These are phyloP conservation scores for Leccinum subrobustum DNA, from an alignment of 1,284 basidiomycete genomes.

Conservation along the genomic window DNA sequence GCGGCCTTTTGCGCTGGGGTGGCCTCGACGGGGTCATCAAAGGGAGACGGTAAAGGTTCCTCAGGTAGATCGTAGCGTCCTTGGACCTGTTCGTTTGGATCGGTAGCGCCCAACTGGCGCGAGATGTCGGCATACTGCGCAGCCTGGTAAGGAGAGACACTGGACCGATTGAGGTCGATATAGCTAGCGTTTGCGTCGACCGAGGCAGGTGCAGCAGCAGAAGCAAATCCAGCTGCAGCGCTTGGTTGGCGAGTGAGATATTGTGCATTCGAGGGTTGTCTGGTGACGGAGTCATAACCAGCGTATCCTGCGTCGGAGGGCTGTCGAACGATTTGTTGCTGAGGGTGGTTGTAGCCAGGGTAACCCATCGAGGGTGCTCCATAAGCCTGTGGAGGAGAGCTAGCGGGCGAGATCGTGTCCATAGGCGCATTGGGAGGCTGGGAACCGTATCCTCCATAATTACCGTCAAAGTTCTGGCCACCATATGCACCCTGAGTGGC, in stretches of 20 bases:
- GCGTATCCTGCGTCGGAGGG: constrained; percentile 20
- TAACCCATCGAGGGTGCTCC: constrained; percentile 17
- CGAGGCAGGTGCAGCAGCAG: constrained; percentile 5
- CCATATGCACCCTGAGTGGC: constrained; percentile 21
- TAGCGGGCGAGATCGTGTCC: constrained; percentile 16
- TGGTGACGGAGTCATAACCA: constrained; percentile 23
- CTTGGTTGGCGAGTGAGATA: constrained; percentile 28
- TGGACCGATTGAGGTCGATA: constrained; percentile 60
- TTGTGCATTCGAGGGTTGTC: constrained; percentile 27
- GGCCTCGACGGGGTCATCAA: constrained; percentile 25
- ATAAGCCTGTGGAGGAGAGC: constrained; percentile 20
- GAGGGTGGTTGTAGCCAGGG: constrained; percentile 25
- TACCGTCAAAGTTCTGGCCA: constrained; percentile 30
- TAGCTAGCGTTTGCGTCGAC: constrained; percentile 43
- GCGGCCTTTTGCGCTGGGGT: constrained; percentile 1
- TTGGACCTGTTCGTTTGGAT: constrained; percentile 36
- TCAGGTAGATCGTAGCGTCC: constrained; percentile 19
- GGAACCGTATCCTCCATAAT: constrained; percentile 38
- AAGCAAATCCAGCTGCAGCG: constrained; percentile 7
- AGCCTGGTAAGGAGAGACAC: constrained; percentile 71
- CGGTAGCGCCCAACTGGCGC: constrained; percentile 46
- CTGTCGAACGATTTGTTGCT: constrained; percentile 25
- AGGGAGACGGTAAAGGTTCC: constrained; percentile 30
- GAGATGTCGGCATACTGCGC: constrained; percentile 72
- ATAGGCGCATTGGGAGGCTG: constrained; percentile 31